These are phyloP conservation scores for Xylaria sp. DNA, from an alignment of 2,329 filamentous ascomycete species.

Conservation along the genomic window DNA sequence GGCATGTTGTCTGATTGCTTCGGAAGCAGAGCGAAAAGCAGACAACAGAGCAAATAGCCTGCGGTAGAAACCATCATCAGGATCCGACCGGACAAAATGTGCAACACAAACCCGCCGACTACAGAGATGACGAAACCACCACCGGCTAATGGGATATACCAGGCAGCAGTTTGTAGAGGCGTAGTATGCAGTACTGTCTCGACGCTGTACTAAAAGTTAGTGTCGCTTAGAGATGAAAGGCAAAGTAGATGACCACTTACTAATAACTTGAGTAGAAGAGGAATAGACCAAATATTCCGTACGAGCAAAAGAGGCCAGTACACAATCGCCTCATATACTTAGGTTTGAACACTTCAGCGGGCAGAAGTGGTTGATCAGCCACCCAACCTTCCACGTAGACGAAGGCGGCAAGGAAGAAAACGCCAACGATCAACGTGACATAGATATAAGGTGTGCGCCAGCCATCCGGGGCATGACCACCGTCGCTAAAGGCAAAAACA, in stretches of 20 bases:
- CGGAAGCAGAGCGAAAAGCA: slow-evolving; percentile 74
- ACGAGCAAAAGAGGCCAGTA: slow-evolving; percentile 70
- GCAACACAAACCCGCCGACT: slow-evolving; percentile 72
- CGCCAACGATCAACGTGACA: slow-evolving; percentile 70
- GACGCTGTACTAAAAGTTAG: slow-evolving; percentile 56
- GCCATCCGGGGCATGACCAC: slow-evolving; percentile 71
- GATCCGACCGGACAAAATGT: slow-evolving; percentile 70
- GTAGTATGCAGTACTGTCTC: slow-evolving; percentile 66
- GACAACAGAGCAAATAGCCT: slow-evolving; percentile 65
- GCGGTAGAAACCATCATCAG: slow-evolving; percentile 70
- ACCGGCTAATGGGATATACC: slow-evolving; percentile 73
- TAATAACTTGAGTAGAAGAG: slow-evolving; percentile 71
- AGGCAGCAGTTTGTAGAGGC: slow-evolving; percentile 72
- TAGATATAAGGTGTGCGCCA: slow-evolving; percentile 81
- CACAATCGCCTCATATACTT: slow-evolving; percentile 74
- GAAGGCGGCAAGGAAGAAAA: slow-evolving; percentile 66
- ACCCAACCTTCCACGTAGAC: slow-evolving; percentile 80
- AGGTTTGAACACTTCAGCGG: slow-evolving; percentile 73
- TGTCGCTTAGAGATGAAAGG: background rate
- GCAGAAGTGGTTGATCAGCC: slow-evolving; percentile 73
- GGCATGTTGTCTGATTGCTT: slow-evolving; percentile 56
- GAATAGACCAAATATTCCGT: slow-evolving; percentile 75
- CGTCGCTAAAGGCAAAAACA: slow-evolving; percentile 80
- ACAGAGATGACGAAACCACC: slow-evolving; percentile 74
- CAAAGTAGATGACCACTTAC: slow-evolving; percentile 39